Percentiles rank a stretch among this genome's conserved stretches.
These are phyloP conservation scores for Suillus luteus DNA, from an alignment of 768 basidiomycete genomes.

Conservation along the genomic window DNA sequence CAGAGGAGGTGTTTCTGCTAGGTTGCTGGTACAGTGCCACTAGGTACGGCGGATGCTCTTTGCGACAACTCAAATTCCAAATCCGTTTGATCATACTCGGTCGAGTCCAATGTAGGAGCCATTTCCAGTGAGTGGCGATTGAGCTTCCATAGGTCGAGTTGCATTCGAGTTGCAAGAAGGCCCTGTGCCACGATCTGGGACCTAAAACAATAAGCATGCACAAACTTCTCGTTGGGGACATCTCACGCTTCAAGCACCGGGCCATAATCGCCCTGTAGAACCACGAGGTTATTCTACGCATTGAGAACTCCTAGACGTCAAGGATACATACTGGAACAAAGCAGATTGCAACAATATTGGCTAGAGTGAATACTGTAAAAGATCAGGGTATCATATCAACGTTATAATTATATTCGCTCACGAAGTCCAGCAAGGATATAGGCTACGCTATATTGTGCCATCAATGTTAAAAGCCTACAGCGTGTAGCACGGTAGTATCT, in stretches of 20 bases:
- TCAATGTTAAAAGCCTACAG: slow-evolving; percentile 1
- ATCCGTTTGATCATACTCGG: background rate
- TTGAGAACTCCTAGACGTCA: background rate
- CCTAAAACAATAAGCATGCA: background rate
- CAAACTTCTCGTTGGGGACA: no score
- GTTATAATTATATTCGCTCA: background rate
- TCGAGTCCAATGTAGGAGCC: background rate
- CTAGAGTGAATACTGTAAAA: background rate
- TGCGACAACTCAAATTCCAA: slow-evolving; percentile 1
- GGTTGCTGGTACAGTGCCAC: background rate
- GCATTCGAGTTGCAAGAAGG: slow-evolving; percentile 4
- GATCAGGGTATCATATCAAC: background rate
- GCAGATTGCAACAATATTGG: background rate
- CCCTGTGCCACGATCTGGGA: background rate
- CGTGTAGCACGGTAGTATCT: slow-evolving; percentile 2
- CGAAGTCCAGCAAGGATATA: slow-evolving; percentile 4
- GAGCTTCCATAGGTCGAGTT: slow-evolving; percentile 1
- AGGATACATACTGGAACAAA: slow-evolving; percentile 2
- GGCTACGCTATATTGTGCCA: background rate
- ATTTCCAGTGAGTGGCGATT: background rate
- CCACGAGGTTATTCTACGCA: background rate
- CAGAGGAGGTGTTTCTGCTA: background rate
- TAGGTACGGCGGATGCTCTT: background rate
- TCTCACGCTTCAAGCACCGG: background rate
- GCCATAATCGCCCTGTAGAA: background rate